phyloP scores from a whole-genome alignment of 148 eudicot genomes.

The Vaccinium darrowii region DNA sequence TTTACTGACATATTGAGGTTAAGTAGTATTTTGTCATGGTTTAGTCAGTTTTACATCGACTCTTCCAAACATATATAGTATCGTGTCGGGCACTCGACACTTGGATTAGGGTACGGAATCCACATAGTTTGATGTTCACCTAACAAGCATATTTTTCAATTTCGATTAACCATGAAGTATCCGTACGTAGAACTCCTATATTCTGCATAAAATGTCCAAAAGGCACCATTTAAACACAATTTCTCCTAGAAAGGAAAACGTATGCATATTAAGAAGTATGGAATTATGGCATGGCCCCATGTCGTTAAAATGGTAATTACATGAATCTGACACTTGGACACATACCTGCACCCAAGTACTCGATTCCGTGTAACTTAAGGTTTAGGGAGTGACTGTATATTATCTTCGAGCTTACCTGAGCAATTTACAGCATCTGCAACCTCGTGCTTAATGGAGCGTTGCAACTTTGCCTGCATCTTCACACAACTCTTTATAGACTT shows the following conservation, averaged over 20 bases:
- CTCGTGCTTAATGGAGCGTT: conserved; percentile 37
- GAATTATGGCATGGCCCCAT: neutral
- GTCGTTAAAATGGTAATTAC: neutral
- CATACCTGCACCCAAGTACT: neutral
- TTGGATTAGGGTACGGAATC: neutral
- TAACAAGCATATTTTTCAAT: neutral
- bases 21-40: neutral
- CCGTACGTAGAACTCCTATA: neutral
- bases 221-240: neutral
- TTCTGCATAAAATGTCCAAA: neutral
- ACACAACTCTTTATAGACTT: conserved; percentile 58
- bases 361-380: neutral
- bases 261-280: neutral
- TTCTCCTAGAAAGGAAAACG: neutral
- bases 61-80: neutral
- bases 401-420: conserved; percentile 34
- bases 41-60: neutral
- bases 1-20: neutral
- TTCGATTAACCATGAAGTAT: neutral
- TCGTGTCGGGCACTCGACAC: neutral
- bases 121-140: neutral
- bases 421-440: conserved; percentile 26
- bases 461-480: conserved; percentile 55
- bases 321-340: neutral
- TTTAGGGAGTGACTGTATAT: neutral